These are phyloP conservation scores for Ophiostoma sp. DNA, from an alignment of 2,329 filamentous ascomycete species.

Conservation along the genomic window DNA sequence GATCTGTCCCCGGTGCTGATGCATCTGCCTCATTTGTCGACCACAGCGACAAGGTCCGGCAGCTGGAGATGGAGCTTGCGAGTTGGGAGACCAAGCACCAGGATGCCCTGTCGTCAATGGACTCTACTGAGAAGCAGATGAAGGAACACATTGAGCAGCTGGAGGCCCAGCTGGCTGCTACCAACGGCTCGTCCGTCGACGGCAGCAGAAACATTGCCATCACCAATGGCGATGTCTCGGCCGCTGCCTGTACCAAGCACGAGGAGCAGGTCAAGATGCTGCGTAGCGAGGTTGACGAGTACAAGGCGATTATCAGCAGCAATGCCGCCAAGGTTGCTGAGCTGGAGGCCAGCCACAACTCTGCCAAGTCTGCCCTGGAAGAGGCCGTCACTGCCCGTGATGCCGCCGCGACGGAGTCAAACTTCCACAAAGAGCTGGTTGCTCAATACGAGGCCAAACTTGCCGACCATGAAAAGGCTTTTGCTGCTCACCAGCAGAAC, in stretches of 20 bases:
- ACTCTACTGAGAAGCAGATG: slow-evolving; percentile 66
- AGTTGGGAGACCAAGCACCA: slow-evolving; percentile 74
- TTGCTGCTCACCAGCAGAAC: slow-evolving; percentile 50
- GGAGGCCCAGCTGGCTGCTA: slow-evolving; percentile 49
- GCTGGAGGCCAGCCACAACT: slow-evolving; percentile 65
- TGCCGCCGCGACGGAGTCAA: slow-evolving; percentile 41
- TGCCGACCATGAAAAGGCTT: slow-evolving; percentile 51
- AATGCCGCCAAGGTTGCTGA: slow-evolving; percentile 65
- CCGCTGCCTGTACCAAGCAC: slow-evolving; percentile 44
- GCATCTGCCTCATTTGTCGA: not conserved
- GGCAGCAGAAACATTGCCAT: slow-evolving; percentile 39
- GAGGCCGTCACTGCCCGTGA: slow-evolving; percentile 53
- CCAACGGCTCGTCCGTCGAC: not conserved
- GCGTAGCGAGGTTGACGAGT: slow-evolving; percentile 71
- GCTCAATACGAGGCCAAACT: slow-evolving; percentile 54
- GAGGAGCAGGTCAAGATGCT: slow-evolving; percentile 56
- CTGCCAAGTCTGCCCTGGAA: slow-evolving; percentile 62
- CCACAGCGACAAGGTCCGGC: slow-evolving; percentile 45
- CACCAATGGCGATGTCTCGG: not conserved
- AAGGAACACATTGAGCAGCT: slow-evolving; percentile 66
- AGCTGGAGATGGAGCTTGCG: slow-evolving; percentile 65
- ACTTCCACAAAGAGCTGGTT: slow-evolving; percentile 45
- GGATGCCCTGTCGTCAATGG: slow-evolving; percentile 62
- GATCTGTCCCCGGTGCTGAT: slow-evolving; percentile 34
- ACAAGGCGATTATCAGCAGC: slow-evolving; percentile 65